phyloP scores from a whole-genome alignment of 2,329 filamentous ascomycete species.

The Tolypocladium album region DNA sequence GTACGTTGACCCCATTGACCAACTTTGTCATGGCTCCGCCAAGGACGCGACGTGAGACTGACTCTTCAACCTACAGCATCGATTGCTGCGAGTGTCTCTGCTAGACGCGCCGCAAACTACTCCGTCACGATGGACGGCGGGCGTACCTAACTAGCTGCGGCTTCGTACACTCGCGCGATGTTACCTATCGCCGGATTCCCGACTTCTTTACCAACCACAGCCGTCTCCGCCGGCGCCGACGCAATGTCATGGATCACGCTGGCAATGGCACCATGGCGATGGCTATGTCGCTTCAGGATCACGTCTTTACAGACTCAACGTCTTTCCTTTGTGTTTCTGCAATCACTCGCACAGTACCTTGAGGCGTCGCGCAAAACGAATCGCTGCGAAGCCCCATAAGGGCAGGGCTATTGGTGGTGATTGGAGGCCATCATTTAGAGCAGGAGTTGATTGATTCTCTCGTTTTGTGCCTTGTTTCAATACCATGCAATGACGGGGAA shows the following conservation, averaged over 20 bases:
- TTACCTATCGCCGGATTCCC: not conserved
- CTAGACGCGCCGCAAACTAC: conserved; percentile 9
- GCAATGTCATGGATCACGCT: not conserved
- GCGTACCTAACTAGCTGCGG: not conserved
- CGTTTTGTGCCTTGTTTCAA: not conserved
- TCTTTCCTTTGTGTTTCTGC: not conserved
- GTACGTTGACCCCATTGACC: conserved; percentile 16
- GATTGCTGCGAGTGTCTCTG: conserved; percentile 31
- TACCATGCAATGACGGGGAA: not conserved
- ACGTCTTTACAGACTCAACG: not conserved
- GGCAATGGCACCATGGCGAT: not conserved
- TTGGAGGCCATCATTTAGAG: not conserved
- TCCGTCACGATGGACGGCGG: not conserved
- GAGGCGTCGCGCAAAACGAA: not conserved
- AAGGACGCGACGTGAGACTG: not conserved
- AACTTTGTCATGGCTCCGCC: not conserved
- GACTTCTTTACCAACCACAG: not conserved
- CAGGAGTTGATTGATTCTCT: not conserved
- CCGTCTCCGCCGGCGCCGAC: not conserved
- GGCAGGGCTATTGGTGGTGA: not conserved
- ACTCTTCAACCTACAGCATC: conserved; percentile 13
- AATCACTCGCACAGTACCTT: not conserved
- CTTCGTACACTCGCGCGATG: not conserved
- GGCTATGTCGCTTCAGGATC: not conserved
- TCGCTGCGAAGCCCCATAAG: not conserved